phyloP scores from a whole-genome alignment of 805 yeast species.

The Hanseniaspora taiwanica region DNA sequence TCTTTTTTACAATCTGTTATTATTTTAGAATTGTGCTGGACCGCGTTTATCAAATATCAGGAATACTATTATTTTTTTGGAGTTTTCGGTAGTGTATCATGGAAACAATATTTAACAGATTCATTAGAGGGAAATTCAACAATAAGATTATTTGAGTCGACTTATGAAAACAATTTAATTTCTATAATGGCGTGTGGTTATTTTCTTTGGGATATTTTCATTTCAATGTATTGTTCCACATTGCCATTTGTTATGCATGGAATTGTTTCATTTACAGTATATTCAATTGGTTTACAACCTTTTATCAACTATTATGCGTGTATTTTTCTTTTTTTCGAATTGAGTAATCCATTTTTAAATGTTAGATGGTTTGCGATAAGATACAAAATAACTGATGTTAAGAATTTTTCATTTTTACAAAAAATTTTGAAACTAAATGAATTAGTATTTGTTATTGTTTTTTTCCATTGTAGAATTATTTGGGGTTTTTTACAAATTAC shows the following conservation, averaged over 20 bases:
- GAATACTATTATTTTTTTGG: constrained; percentile 6
- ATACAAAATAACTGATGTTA: constrained; percentile 16
- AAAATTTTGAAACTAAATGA: constrained; percentile 53
- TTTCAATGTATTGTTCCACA: constrained; percentile 46
- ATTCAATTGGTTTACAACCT: constrained; percentile 49
- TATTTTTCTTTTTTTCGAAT: constrained; percentile 66
- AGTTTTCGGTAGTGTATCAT: constrained; percentile 11
- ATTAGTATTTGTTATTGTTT: constrained; percentile 41
- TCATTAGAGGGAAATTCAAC: too few relatives aligned
- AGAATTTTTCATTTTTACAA: constrained; percentile 24
- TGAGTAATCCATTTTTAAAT: constrained; percentile 82
- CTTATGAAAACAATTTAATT: constrained; percentile 16
- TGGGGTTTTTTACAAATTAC: constrained; percentile 72
- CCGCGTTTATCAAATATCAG: constrained; percentile 9
- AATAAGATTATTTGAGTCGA: constrained; percentile 15
- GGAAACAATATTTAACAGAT: too few relatives aligned
- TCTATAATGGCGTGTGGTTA: constrained; percentile 50
- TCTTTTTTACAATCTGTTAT: constrained; percentile 71
- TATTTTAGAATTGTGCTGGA: constrained; percentile 34
- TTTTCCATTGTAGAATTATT: constrained; percentile 58
- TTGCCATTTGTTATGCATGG: constrained; percentile 64
- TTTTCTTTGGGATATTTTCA: constrained; percentile 70
- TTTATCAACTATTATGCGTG: constrained; percentile 70
- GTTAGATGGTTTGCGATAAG: constrained; percentile 64
- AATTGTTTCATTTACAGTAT: constrained; percentile 59